Percentiles rank a stretch among this genome's conserved stretches.
These are phyloP conservation scores for Boletus hoseneyae DNA, from an alignment of 1,284 basidiomycete genomes.

Conservation along the genomic window DNA sequence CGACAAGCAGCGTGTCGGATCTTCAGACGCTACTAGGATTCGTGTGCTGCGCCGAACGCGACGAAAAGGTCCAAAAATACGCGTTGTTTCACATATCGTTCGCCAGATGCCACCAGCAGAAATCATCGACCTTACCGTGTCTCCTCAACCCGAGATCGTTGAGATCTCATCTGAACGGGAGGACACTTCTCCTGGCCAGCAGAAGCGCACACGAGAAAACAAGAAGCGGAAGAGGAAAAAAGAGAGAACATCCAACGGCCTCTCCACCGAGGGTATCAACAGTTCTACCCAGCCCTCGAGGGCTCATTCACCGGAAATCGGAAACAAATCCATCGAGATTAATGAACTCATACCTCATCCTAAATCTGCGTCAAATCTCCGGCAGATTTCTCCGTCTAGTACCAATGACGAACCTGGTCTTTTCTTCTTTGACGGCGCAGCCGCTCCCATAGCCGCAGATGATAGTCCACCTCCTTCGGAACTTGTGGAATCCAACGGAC, in stretches of 20 bases:
- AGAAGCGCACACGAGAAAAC: slow-evolving; percentile 9
- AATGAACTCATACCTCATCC: background rate
- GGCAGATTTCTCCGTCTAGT: background rate
- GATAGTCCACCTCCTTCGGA: slow-evolving; percentile 2
- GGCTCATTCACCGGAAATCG: slow-evolving; percentile 18
- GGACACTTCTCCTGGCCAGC: background rate
- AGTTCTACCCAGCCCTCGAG: slow-evolving; percentile 18
- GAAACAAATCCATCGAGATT: background rate
- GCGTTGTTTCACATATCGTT: background rate
- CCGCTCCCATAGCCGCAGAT: slow-evolving; percentile 30
- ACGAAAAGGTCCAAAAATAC: background rate
- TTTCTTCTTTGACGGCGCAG: slow-evolving; percentile 54
- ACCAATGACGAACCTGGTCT: slow-evolving; percentile 26
- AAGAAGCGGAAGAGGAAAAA: slow-evolving; percentile 22
- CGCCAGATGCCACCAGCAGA: slow-evolving; percentile 25
- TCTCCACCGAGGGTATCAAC: slow-evolving; percentile 6
- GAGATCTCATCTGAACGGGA: slow-evolving; percentile 31
- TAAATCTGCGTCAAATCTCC: slow-evolving; percentile 4
- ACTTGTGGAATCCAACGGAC: slow-evolving; percentile 12
- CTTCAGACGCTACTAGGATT: no score
- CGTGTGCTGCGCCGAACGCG: background rate
- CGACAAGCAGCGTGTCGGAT: no score
- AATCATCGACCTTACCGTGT: slow-evolving; percentile 31
- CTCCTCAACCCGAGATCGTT: slow-evolving; percentile 28
- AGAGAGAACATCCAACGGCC: slow-evolving; percentile 15